These are phyloP conservation scores for Gossypium herbaceum DNA, from an alignment of 345 rosid genomes.

Conservation along the genomic window DNA sequence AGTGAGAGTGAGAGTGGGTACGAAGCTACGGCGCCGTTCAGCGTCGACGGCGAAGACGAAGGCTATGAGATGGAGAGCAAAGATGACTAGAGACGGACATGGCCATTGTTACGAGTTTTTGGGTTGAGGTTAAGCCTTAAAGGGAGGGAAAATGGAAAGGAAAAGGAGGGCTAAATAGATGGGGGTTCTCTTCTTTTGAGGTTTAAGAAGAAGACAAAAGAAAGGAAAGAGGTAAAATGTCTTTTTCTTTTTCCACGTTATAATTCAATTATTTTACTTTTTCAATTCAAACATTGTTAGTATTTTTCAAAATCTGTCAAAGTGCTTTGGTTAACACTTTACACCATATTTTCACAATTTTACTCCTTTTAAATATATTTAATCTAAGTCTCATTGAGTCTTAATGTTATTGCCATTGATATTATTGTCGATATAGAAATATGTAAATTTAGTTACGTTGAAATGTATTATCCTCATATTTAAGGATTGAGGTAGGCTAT, in stretches of 20 bases:
- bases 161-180: background rate
- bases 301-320: too few species aligned
- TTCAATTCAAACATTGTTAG: too few species aligned
- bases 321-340: too few species aligned
- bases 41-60: slow-evolving; percentile 93
- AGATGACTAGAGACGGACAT: slow-evolving; percentile 51
- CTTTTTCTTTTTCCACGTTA: background rate
- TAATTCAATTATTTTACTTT: background rate
- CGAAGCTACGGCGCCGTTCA: slow-evolving; percentile 92
- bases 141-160: background rate
- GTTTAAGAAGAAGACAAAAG: background rate
- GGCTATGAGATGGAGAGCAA: slow-evolving; percentile 78
- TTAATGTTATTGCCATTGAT: too few species aligned
- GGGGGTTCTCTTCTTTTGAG: background rate
- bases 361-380: too few species aligned
- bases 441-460: rapidly evolving
- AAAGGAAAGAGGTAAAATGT: background rate
- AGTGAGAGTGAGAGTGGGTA: slow-evolving; percentile 27
- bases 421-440: rapidly evolving
- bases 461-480: rapidly evolving
- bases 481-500: rapidly evolving
- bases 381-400: too few species aligned
- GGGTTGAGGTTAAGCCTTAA: background rate
- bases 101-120: slow-evolving; percentile 40
- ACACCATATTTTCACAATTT: too few species aligned